A percentile compares a stretch with the other conserved stretches of the same genome.
Conservation (phyloP, 2,329 filamentous ascomycete genomes). For the Colletotrichum tropicale region DNA sequence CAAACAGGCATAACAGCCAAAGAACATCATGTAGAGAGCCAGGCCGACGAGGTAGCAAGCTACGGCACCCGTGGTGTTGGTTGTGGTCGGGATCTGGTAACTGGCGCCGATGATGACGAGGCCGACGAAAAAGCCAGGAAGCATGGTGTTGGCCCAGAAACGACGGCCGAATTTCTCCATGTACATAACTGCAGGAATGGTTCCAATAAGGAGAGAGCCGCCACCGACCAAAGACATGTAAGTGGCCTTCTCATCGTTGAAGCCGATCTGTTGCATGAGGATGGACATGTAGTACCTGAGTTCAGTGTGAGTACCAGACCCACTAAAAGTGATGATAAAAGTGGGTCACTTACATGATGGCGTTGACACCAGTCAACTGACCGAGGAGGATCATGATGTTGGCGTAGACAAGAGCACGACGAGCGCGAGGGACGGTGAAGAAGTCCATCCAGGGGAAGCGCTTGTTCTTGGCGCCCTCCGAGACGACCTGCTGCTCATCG, state of each 20-base stretch:
- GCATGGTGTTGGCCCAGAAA: slow-evolving; percentile 76
- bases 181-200: slow-evolving; percentile 69
- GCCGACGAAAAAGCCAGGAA: slow-evolving; percentile 75
- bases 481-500: slow-evolving; percentile 57
- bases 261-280: slow-evolving; percentile 72
- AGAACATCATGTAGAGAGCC: slow-evolving; percentile 72
- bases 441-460: slow-evolving; percentile 76
- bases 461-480: slow-evolving; percentile 55
- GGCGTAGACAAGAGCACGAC: slow-evolving; percentile 69
- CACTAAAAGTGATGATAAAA: no score
- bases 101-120: slow-evolving; percentile 69
- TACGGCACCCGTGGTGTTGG: slow-evolving; percentile 51
- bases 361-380: slow-evolving; percentile 74
- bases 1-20: slow-evolving; percentile 67
- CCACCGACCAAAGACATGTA: slow-evolving; percentile 80
- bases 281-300: slow-evolving; percentile 65
- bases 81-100: slow-evolving; percentile 58
- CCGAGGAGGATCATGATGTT: slow-evolving; percentile 74
- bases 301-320: no score
- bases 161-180: slow-evolving; percentile 77
- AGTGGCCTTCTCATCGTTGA: slow-evolving; percentile 63
- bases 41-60: slow-evolving; percentile 72
- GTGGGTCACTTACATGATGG: slow-evolving; percentile 56
- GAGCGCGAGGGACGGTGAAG: slow-evolving; percentile 71
- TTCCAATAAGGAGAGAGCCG: slow-evolving; percentile 68